Evolutionary conservation across 768 basidiomycete genomes (phyloP), one percentile per base, ranked within the genome.

Genomic region (Lactarius evosmus): DNA sequence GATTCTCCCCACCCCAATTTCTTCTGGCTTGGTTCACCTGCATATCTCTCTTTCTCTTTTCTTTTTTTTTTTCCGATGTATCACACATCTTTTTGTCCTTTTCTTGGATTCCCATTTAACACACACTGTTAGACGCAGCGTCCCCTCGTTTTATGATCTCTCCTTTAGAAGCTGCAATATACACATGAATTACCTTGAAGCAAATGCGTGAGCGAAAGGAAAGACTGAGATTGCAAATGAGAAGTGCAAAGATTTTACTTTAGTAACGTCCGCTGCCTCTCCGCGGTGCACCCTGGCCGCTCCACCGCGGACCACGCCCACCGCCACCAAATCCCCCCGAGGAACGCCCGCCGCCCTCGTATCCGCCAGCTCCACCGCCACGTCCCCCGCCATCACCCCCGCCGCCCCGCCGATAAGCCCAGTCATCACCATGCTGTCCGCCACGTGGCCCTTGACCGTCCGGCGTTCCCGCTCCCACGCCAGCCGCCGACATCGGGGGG

Each of bases 361-460:
- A 71, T 2, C 77, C 73, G 33, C 74, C 75, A n/a, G 73, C 68
- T 29, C 78, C 67, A 41, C 70, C 70, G 30, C 75, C 72, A 12
- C 73, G 69, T 29, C 70, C 70, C n/a, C 70, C 69, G 34, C 70
- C 53, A 52, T 69, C 71, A 50, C 70, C n/a, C n/a, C n/a, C 69
- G 7, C 76, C 76, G 5, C 66, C 55, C 1, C 67, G 71, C 2
- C 69, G 58, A 58, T 66, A 63, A 51, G 46, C 34, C 63, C 57
- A 65, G 3, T 65, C 63, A 8, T 65, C 63, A n/a, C 7, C 29
- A 29, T 64, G 63, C 12, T 63, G 63, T 16, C 63, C 63, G 1
- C 63, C 38, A 27, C 58, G 63, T 16, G 12, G 25, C 3, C 49
- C 60, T 1, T 44, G 60, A 12, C 64, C 60, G 5, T 52, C 64